Conservation (phyloP, 202 grass and related monocot genomes). For the Carex sylvatica region DNA sequence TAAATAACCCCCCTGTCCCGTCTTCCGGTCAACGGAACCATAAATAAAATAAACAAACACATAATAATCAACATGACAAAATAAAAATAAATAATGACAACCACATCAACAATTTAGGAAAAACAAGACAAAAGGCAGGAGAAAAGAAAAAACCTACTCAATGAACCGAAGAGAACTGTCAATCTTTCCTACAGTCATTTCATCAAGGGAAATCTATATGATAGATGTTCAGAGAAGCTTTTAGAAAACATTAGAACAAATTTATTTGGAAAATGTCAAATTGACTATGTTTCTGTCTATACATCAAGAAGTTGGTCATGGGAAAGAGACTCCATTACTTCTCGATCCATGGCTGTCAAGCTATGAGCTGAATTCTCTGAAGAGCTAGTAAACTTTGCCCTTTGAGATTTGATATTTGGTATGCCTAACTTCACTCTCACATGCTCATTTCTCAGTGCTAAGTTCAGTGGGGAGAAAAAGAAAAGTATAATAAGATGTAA, state of each 20-base stretch:
- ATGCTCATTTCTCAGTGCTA: slow-evolving; percentile 55
- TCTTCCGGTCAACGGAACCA: background rate
- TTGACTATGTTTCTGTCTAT: slow-evolving; percentile 24
- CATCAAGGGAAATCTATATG: slow-evolving; percentile 67
- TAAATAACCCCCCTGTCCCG: background rate
- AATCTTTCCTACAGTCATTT: slow-evolving; percentile 39
- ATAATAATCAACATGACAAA: background rate
- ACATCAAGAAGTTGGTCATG: slow-evolving; percentile 71
- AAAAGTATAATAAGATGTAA: slow-evolving; percentile 13
- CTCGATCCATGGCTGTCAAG: slow-evolving; percentile 39
- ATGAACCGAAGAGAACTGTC: slow-evolving; percentile 63
- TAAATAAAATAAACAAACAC: background rate
- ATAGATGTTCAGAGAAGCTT: slow-evolving; percentile 1
- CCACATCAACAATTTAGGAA: background rate
- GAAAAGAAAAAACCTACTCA: slow-evolving; percentile 31
- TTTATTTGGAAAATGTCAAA: background rate
- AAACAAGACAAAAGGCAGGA: background rate
- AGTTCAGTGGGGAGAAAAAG: slow-evolving; percentile 51
- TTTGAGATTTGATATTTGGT: slow-evolving; percentile 36
- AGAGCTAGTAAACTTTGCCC: slow-evolving; percentile 26
- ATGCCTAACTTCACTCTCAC: slow-evolving; percentile 48
- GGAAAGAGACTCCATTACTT: slow-evolving; percentile 41
- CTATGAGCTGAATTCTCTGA: slow-evolving; percentile 30
- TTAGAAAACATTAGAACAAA: slow-evolving; percentile 3
- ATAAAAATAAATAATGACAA: background rate